phyloP scores from a whole-genome alignment of 2,329 filamentous ascomycete genomes.

The Aaosphaeria arxii region DNA sequence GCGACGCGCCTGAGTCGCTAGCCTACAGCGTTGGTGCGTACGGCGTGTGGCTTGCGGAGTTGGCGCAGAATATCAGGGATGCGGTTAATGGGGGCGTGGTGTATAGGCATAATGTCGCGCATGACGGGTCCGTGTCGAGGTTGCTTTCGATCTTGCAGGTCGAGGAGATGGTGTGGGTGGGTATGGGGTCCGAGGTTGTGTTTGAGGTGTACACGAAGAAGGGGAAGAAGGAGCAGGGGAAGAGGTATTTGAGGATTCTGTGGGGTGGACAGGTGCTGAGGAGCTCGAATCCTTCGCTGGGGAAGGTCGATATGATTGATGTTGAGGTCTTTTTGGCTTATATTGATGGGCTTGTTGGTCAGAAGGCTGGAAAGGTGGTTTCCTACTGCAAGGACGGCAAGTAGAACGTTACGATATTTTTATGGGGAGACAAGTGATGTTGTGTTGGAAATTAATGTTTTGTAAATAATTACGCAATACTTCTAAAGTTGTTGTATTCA shows the following conservation, averaged over 20 bases:
- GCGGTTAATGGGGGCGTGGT: constrained; percentile 32
- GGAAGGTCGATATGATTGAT: constrained; percentile 68
- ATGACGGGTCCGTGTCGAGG: constrained; percentile 70
- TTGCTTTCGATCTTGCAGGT: constrained; percentile 69
- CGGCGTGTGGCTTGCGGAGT: constrained; percentile 72
- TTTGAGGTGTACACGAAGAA: constrained; percentile 63
- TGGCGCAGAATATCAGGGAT: constrained; percentile 63
- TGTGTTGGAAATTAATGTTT: too few relatives aligned
- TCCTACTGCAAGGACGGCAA: constrained; percentile 25
- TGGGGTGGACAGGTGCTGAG: constrained; percentile 66
- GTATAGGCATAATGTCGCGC: constrained; percentile 76
- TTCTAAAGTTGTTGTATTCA: too few relatives aligned
- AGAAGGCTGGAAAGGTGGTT: constrained; percentile 41
- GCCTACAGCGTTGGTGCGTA: constrained; percentile 59
- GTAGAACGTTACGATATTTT: too few relatives aligned
- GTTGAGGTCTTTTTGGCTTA: constrained; percentile 64
- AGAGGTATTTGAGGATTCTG: constrained; percentile 61
- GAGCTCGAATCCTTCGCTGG: constrained; percentile 68
- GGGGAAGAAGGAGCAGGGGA: constrained; percentile 7
- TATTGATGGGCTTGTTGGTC: constrained; percentile 68
- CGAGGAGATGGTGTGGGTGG: constrained; percentile 78
- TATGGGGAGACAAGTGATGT: too few relatives aligned
- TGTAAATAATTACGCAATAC: too few relatives aligned
- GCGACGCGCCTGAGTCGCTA: constrained; percentile 62
- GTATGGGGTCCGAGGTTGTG: constrained; percentile 76